Conservation (phyloP, 2,329 filamentous ascomycete species). For the Diplodia mutila region DNA sequence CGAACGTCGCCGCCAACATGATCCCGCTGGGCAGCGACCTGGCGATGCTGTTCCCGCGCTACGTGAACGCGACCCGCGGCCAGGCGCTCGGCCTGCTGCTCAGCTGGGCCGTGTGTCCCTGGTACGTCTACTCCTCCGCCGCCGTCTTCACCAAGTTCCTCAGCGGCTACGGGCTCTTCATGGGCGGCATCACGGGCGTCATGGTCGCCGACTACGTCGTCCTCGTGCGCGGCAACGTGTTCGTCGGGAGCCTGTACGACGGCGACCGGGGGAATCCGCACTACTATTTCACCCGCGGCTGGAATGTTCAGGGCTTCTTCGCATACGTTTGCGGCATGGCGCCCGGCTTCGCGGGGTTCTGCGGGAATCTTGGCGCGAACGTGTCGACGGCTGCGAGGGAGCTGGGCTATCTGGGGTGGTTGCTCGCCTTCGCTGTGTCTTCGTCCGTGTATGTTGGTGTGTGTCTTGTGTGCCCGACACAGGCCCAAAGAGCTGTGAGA, state of each 20-base stretch:
- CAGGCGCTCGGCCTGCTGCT: neutral
- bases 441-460: too few relatives aligned
- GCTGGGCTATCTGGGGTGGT: too few relatives aligned
- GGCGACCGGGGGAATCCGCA: too few relatives aligned
- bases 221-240: constrained; percentile 32
- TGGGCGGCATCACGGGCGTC: constrained; percentile 34
- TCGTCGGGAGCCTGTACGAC: constrained; percentile 33
- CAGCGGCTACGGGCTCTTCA: constrained; percentile 34
- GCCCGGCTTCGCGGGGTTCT: too few relatives aligned
- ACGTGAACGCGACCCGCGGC: constrained; percentile 28
- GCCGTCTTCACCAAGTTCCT: constrained; percentile 42
- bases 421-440: too few relatives aligned
- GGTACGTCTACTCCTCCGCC: constrained; percentile 44
- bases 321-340: too few relatives aligned
- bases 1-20: constrained; percentile 8
- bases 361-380: too few relatives aligned
- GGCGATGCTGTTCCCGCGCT: constrained; percentile 1
- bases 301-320: too few relatives aligned
- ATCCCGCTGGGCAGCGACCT: constrained; percentile 1
- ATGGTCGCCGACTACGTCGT: constrained; percentile 33
- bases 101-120: constrained; percentile 25
- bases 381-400: too few relatives aligned
- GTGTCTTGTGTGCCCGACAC: too few relatives aligned
- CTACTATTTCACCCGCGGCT: too few relatives aligned
- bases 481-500: too few relatives aligned